Evolutionary conservation across 1,139 yeast species (phyloP).

Genomic region (Suhomyces guaymorum): DNA sequence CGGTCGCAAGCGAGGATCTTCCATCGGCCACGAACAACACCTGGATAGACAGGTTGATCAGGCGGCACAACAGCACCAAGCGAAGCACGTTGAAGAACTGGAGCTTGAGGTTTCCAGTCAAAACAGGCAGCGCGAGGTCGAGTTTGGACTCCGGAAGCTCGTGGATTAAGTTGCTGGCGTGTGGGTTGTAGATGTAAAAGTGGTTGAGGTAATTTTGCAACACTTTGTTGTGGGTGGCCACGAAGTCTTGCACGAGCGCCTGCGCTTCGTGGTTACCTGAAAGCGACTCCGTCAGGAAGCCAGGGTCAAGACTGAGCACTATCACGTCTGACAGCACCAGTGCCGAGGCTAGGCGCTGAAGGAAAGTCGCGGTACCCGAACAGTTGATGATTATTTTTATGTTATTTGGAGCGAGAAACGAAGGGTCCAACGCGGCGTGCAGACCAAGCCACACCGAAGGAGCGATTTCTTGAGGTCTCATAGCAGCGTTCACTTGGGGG

Average conservation of each 20-base stretch:
- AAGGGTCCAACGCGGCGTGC: constrained; percentile 20
- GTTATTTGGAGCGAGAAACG: constrained; percentile 26
- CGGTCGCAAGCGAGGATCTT: constrained; percentile 32
- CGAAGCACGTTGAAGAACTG: constrained; percentile 44
- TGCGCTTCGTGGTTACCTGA: neutral
- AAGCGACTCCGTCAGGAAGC: constrained; percentile 19
- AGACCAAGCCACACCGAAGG: constrained; percentile 37
- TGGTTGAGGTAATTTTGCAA: constrained; percentile 42
- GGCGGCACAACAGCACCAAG: constrained; percentile 37
- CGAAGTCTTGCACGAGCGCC: constrained; percentile 23
- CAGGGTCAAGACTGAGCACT: constrained; percentile 42
- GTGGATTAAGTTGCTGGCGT: constrained; percentile 30
- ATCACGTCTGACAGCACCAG: constrained; percentile 42
- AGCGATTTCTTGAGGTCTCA: constrained; percentile 35
- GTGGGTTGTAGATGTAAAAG: constrained; percentile 39
- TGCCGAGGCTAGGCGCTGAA: constrained; percentile 24
- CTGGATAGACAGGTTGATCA: constrained; percentile 36
- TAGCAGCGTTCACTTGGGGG: too few relatives aligned
- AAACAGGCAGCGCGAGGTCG: constrained; percentile 36
- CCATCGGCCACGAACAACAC: constrained; percentile 41
- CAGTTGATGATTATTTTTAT: constrained; percentile 47
- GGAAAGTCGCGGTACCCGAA: constrained; percentile 36
- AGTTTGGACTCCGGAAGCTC: constrained; percentile 32
- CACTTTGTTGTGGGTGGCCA: constrained; percentile 32
- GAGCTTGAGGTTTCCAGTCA: constrained; percentile 40